Conservation (phyloP, 306 rosid species). For the Betula pendula region DNA sequence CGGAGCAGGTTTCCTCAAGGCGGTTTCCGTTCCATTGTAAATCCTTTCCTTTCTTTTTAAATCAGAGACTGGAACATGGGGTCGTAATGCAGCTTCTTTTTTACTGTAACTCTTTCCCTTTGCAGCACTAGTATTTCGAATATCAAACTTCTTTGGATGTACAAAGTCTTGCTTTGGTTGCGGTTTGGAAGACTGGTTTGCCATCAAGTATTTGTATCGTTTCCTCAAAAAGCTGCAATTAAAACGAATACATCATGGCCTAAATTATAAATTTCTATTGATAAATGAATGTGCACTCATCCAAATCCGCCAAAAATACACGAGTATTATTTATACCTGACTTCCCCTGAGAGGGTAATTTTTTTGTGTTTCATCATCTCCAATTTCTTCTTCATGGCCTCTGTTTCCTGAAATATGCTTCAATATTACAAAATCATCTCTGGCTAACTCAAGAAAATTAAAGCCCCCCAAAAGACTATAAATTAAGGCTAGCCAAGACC, state of each 20-base stretch:
- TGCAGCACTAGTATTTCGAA: slow-evolving; percentile 31
- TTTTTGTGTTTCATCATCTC: slow-evolving; percentile 57
- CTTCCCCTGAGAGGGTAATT: slow-evolving; percentile 67
- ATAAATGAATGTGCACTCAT: slow-evolving; percentile 1
- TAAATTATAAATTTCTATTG: slow-evolving; percentile 6
- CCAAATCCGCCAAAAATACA: not conserved
- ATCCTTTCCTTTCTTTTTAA: slow-evolving; percentile 53
- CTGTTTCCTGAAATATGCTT: slow-evolving; percentile 60
- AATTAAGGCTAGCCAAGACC: not conserved
- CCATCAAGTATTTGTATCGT: slow-evolving; percentile 56
- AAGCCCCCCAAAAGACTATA: not conserved
- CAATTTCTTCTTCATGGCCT: slow-evolving; percentile 59
- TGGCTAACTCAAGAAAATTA: slow-evolving; percentile 13
- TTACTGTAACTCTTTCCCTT: slow-evolving; percentile 53
- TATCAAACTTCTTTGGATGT: slow-evolving; percentile 40
- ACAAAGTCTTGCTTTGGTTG: slow-evolving; percentile 40
- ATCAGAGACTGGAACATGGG: slow-evolving; percentile 26
- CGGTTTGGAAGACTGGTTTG: slow-evolving; percentile 42
- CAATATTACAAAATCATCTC: slow-evolving; percentile 23
- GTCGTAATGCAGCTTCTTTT: slow-evolving; percentile 46
- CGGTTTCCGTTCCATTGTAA: slow-evolving; percentile 35
- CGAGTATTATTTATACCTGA: slow-evolving; percentile 49
- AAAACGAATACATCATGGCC: not conserved
- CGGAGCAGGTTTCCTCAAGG: slow-evolving; percentile 40
- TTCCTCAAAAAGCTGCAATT: slow-evolving; percentile 72